Evolutionary conservation across 129 eudicot genomes (phyloP), one percentile per base, ranked within the genome.

Genomic region (Apium graveolens): DNA sequence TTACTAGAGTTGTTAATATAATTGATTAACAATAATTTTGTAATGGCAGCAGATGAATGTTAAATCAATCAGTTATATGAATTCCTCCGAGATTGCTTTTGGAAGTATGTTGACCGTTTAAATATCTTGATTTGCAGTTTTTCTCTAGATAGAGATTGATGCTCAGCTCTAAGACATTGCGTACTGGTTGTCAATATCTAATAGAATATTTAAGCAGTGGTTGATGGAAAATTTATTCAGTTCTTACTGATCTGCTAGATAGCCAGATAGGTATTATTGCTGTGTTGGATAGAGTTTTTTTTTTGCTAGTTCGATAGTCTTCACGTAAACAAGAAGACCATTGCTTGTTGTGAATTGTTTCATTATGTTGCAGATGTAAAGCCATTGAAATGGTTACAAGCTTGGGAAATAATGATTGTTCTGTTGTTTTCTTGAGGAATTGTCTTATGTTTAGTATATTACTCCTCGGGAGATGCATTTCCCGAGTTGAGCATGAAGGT

Each of bases 91-190:
- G 44, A 55, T 75, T 49, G 31, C 60, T 46, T 62, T 55, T 35
- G 38, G 48, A 34, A 38, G 71, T 44, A 24, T n/a, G 11, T 21
- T n/a, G n/a, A n/a, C n/a, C 21, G 7, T 32, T 10, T 13, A 3
- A 77, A 14, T 60, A 27, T 32, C 73, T 57, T 32, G 5, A 38
- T 60, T 42, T 24, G 20, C 74, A 37, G 48, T 76, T 66, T 78
- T 81, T 21, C 24, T 31, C 49, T 69, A 45, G 34, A 42, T 79
- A 42, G 38, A 76, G 55, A 35, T 78, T 78, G 76, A 60, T 41
- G 8, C 21, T 12, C n/a, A 39, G 51, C 76, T 39, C 34, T n/a
- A 18, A 11, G 76, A 45, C 62, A 76, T 34, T 55, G 70, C 76
- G 35, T 72, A 34, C 57, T 57, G 73, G 26, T 74, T 75, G 80